These are phyloP conservation scores for Corynascus novoguineensis DNA, from an alignment of 495 filamentous ascomycete species.

Conservation along the genomic window DNA sequence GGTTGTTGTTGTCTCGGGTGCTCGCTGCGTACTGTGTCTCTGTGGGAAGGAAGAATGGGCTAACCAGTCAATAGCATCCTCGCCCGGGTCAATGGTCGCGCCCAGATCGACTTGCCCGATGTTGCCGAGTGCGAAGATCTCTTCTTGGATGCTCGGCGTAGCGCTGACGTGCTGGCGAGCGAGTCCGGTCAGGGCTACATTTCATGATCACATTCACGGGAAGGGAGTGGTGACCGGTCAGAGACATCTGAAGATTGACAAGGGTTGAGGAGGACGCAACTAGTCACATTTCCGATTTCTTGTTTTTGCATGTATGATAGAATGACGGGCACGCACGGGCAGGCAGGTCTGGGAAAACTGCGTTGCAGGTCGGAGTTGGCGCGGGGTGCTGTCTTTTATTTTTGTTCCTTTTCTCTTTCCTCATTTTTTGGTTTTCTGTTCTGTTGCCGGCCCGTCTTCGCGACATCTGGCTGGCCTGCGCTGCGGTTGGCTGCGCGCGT, in stretches of 20 bases:
- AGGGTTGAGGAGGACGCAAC: constrained; percentile 24
- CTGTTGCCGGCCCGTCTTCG: constrained; percentile 2
- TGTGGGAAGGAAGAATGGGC: constrained; percentile 5
- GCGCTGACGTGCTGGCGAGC: constrained; percentile 63
- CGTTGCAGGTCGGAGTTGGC: constrained; percentile 27
- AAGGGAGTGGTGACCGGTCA: neutral
- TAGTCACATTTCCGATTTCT: constrained; percentile 37
- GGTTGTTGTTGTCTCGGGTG: constrained; percentile 9
- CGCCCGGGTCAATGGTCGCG: constrained; percentile 58
- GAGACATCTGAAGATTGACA: neutral
- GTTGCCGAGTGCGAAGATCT: constrained; percentile 84
- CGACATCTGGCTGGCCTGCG: constrained; percentile 12
- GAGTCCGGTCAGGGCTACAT: constrained; percentile 60
- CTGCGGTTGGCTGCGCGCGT: constrained; percentile 3
- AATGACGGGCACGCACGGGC: constrained; percentile 23
- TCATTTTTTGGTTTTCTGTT: too few species aligned
- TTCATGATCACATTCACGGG: constrained; percentile 33
- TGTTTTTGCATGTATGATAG: constrained; percentile 32
- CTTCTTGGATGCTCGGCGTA: constrained; percentile 84
- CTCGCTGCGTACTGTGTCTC: neutral
- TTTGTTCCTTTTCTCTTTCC: too few species aligned
- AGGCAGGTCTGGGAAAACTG: constrained; percentile 29
- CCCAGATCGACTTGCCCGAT: constrained; percentile 72
- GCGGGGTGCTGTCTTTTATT: constrained; percentile 12
- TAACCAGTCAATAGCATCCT: constrained; percentile 43